Conservation (phyloP, 139 green algal genomes). For the Mychonastes homosphaera region DNA sequence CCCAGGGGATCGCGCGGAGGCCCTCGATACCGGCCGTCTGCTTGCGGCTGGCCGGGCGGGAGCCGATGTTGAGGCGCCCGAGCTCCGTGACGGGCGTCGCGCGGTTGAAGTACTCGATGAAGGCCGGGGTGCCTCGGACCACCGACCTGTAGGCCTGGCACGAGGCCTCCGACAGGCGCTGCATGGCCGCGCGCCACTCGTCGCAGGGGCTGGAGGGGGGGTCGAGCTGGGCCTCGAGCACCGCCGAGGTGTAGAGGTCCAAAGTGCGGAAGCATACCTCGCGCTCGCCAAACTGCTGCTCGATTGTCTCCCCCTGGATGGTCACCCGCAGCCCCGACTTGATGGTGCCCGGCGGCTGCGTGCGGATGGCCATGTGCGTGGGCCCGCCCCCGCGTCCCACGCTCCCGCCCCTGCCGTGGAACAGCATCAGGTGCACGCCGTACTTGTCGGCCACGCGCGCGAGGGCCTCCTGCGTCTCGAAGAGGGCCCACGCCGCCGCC, state of each 20-base stretch:
- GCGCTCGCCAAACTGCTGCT: constrained; percentile 83
- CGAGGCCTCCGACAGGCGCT: constrained; percentile 40
- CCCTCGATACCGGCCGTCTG: constrained; percentile 60
- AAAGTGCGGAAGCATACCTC: constrained; percentile 58
- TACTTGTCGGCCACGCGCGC: constrained; percentile 28
- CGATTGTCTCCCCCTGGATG: constrained; percentile 81
- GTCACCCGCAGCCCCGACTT: constrained; percentile 81
- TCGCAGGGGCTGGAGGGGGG: constrained; percentile 22
- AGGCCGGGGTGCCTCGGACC: constrained; percentile 50
- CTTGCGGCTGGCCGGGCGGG: constrained; percentile 54
- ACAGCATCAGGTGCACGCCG: constrained; percentile 75
- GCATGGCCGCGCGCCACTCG: constrained; percentile 73
- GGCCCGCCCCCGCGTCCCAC: constrained; percentile 88
- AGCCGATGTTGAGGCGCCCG: constrained; percentile 92
- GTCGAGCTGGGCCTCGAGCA: constrained; percentile 56
- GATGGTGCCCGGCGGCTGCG: constrained; percentile 77
- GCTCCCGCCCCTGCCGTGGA: constrained; percentile 91
- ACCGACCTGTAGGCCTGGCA: constrained; percentile 17
- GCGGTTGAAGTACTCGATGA: constrained; percentile 85
- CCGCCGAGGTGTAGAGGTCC: constrained; percentile 76
- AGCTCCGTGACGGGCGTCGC: constrained; percentile 81
- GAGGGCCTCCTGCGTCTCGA: constrained; percentile 41
- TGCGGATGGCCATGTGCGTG: constrained; percentile 87
- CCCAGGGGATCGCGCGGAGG: constrained; percentile 92
- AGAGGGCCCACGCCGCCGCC: constrained; percentile 89